Evolutionary conservation across 2,329 filamentous ascomycete species (phyloP).

Genomic region (Juglanconis sp.): DNA sequence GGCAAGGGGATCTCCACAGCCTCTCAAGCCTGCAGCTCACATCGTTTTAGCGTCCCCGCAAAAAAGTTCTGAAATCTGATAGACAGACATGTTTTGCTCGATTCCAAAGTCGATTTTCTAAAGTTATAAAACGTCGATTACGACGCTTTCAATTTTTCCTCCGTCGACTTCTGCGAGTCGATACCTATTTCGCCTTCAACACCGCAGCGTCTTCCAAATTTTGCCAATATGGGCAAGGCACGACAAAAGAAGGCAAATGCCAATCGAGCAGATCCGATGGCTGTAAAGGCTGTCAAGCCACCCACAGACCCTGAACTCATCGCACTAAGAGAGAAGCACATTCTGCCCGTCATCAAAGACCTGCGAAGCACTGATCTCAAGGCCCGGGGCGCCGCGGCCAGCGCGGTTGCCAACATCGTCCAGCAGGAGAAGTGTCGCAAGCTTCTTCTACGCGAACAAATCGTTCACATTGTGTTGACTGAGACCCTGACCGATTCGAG

Average conservation of each 20-base stretch:
- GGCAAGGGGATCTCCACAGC: too few relatives aligned
- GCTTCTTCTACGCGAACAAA: conserved; percentile 62
- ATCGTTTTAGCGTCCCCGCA: background rate
- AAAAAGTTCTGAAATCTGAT: conserved; percentile 5
- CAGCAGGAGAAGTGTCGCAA: conserved; percentile 61
- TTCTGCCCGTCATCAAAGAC: conserved; percentile 60
- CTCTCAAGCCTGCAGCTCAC: too few relatives aligned
- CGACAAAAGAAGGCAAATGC: conserved; percentile 50
- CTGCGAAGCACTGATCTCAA: conserved; percentile 58
- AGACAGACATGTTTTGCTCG: background rate
- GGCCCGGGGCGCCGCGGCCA: conserved; percentile 56
- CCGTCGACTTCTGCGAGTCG: background rate
- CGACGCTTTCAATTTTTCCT: background rate
- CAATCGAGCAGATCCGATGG: conserved; percentile 52
- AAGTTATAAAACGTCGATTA: background rate
- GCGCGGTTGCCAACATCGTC: conserved; percentile 59
- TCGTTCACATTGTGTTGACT: conserved; percentile 60
- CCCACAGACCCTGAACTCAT: conserved; percentile 62
- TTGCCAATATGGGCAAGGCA: conserved; percentile 54
- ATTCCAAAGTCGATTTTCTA: too few relatives aligned
- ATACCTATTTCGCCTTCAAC: background rate
- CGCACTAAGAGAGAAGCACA: conserved; percentile 59
- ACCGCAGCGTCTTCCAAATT: background rate
- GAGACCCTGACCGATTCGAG: conserved; percentile 63
- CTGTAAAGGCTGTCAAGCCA: conserved; percentile 53